Evolutionary conservation across 495 filamentous ascomycete genomes (phyloP).

Genomic region (Haplographium delicatum): DNA sequence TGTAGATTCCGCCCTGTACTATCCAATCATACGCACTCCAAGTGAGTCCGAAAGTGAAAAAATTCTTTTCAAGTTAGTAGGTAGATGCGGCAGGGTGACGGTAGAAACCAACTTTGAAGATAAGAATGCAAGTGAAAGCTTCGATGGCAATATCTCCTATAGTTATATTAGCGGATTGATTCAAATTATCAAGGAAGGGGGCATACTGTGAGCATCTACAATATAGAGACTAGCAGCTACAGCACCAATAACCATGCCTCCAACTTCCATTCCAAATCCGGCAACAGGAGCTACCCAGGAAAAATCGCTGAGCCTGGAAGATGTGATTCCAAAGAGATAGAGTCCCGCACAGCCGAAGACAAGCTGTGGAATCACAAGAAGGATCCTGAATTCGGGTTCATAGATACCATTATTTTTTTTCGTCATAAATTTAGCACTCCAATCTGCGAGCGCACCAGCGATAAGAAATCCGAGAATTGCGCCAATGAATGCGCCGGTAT

Average conservation of each 20-base stretch:
- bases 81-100: background rate
- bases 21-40: slow-evolving; percentile 82
- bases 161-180: slow-evolving; percentile 4
- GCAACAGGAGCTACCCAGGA: slow-evolving; percentile 68
- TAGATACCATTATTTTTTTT: slow-evolving; percentile 72
- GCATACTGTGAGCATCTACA: slow-evolving; percentile 86
- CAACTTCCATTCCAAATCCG: slow-evolving; percentile 72
- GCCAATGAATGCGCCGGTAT: slow-evolving; percentile 81
- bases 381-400: slow-evolving; percentile 84
- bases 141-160: slow-evolving; percentile 79
- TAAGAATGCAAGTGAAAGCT: slow-evolving; percentile 81
- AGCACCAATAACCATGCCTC: slow-evolving; percentile 87
- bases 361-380: slow-evolving; percentile 76
- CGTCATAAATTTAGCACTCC: slow-evolving; percentile 63
- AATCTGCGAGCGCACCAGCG: slow-evolving; percentile 70
- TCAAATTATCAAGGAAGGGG: background rate
- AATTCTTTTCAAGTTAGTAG: slow-evolving; percentile 40
- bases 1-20: slow-evolving; percentile 46
- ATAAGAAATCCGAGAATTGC: slow-evolving; percentile 71
- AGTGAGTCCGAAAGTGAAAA: slow-evolving; percentile 84
- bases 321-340: slow-evolving; percentile 75
- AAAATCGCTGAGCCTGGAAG: slow-evolving; percentile 54
- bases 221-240: slow-evolving; percentile 79
- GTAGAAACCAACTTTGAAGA: slow-evolving; percentile 60
- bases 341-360: slow-evolving; percentile 73